Evolutionary conservation across 73 alveolate genomes (phyloP).

Genomic region (Paramecium tetraurelia): DNA sequence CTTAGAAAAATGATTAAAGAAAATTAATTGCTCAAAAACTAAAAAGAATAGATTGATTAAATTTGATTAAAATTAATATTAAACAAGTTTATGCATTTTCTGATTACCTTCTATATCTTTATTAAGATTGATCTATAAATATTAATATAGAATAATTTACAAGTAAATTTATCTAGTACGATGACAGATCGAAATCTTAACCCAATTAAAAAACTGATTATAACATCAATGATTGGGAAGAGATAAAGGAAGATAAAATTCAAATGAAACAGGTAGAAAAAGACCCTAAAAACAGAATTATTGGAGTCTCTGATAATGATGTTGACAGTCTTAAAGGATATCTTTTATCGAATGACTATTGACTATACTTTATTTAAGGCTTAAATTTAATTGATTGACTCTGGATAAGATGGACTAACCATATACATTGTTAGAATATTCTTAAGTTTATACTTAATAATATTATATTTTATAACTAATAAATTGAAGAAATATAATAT

Average conservation of each 20-base stretch:
- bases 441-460: background rate
- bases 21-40: background rate
- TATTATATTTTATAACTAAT: background rate
- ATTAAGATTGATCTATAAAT: too few species aligned
- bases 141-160: too few species aligned
- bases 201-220: background rate
- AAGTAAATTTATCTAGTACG: too few species aligned
- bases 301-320: background rate
- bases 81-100: background rate
- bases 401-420: background rate
- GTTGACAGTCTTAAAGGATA: slow-evolving; percentile 5
- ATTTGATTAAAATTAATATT: background rate
- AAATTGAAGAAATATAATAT: slow-evolving; percentile 28
- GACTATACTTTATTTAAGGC: background rate
- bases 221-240: background rate
- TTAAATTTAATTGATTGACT: background rate
- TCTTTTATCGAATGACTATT: background rate
- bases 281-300: slow-evolving; percentile 36
- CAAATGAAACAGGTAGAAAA: background rate
- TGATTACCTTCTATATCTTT: too few species aligned
- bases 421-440: slow-evolving; percentile 21
- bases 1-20: background rate
- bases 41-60: background rate
- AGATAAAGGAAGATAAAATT: background rate
- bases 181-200: background rate